Conservation (phyloP, 441 rosid genomes). For the Erodium chrysanthum region DNA sequence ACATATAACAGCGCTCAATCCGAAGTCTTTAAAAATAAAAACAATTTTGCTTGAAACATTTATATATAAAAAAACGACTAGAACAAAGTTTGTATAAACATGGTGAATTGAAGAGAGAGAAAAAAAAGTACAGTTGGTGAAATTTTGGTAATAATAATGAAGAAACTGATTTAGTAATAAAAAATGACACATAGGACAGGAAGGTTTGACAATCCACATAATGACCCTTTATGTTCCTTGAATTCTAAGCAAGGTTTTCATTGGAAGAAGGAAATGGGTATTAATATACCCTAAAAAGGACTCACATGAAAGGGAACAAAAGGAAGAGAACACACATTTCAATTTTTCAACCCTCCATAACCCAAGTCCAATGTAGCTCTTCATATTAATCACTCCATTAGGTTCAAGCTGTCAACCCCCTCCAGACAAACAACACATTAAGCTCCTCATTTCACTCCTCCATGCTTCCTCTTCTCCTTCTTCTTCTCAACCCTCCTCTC, state of each 20-base stretch:
- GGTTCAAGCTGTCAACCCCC: constrained; percentile 17
- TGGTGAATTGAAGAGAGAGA: too few species aligned
- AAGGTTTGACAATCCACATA: constrained; percentile 34
- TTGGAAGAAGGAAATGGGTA: constrained; percentile 26
- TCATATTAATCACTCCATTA: constrained; percentile 11
- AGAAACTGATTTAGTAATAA: too few species aligned
- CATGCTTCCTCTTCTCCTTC: constrained; percentile 5
- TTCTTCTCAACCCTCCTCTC: constrained; percentile 24
- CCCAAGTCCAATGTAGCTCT: not conserved
- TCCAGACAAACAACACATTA: not conserved
- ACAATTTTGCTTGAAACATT: too few species aligned
- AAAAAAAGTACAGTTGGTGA: too few species aligned
- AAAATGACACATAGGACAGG: constrained; percentile 24
- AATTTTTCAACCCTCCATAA: constrained; percentile 17
- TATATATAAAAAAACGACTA: too few species aligned
- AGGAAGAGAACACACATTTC: not conserved
- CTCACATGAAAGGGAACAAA: constrained; percentile 20
- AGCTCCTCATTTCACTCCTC: not conserved
- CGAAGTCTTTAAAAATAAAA: too few species aligned
- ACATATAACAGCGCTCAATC: too few species aligned
- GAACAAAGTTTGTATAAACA: too few species aligned
- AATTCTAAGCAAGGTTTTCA: constrained; percentile 41
- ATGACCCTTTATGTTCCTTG: constrained; percentile 32
- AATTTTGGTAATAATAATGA: too few species aligned
- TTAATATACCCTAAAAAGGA: constrained; percentile 29